Evolutionary conservation across 1,139 yeast species (phyloP).

Genomic region (Suhomyces chickasaworum): DNA sequence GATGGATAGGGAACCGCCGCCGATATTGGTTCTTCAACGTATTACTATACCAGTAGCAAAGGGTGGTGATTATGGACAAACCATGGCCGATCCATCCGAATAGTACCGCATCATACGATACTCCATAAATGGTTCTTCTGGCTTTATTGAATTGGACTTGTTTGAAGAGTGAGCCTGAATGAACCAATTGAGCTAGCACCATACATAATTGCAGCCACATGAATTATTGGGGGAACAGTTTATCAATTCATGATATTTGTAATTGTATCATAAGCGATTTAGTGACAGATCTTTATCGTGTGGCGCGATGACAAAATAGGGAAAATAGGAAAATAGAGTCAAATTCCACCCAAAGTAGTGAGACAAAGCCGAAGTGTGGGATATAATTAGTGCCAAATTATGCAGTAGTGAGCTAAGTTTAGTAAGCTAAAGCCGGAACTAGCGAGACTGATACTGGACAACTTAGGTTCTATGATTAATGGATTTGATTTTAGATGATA

Average conservation of each 20-base stretch:
- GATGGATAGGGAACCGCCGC: slow-evolving; percentile 24
- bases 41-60: slow-evolving; percentile 17
- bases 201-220: slow-evolving; percentile 5
- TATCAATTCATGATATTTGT: background rate
- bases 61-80: slow-evolving; percentile 18
- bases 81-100: slow-evolving; percentile 19
- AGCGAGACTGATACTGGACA: too few relatives aligned
- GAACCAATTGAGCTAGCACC: slow-evolving; percentile 4
- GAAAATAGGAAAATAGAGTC: too few relatives aligned
- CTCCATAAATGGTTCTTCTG: slow-evolving; percentile 28
- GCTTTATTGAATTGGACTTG: slow-evolving; percentile 25
- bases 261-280: background rate
- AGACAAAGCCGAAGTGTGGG: too few relatives aligned
- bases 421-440: too few relatives aligned
- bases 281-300: background rate
- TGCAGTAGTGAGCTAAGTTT: too few relatives aligned
- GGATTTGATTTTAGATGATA: too few relatives aligned
- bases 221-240: background rate
- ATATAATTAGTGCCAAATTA: too few relatives aligned
- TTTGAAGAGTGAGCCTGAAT: slow-evolving; percentile 6
- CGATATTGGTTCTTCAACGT: slow-evolving; percentile 19
- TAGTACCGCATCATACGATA: slow-evolving; percentile 31
- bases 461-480: too few relatives aligned
- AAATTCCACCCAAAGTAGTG: too few relatives aligned
- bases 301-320: too few relatives aligned